phyloP scores from a whole-genome alignment of 2,329 filamentous ascomycete species.

The Nothopassalora personata region DNA sequence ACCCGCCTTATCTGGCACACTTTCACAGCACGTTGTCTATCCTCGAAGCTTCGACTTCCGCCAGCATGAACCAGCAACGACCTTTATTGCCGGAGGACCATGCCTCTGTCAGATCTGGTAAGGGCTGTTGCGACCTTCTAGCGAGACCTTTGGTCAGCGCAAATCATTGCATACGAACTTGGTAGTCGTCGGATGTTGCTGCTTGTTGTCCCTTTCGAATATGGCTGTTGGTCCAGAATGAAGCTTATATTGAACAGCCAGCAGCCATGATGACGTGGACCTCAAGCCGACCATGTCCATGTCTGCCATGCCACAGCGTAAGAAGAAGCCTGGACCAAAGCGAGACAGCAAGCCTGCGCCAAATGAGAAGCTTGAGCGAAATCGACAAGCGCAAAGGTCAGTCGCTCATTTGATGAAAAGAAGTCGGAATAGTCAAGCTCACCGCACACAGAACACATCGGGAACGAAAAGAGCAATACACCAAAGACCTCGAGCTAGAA shows the following conservation, averaged over 20 bases:
- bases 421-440: not conserved
- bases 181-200: not conserved
- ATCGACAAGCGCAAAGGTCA: slow-evolving; percentile 23
- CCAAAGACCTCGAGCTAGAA: slow-evolving; percentile 22
- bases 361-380: slow-evolving; percentile 20
- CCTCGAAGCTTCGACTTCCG: not conserved
- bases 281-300: slow-evolving; percentile 2
- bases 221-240: not conserved
- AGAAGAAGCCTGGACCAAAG: slow-evolving; percentile 23
- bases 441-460: slow-evolving; percentile 16
- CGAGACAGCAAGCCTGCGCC: slow-evolving; percentile 21
- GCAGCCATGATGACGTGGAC: slow-evolving; percentile 4
- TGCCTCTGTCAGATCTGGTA: slow-evolving; percentile 12
- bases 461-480: slow-evolving; percentile 24
- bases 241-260: slow-evolving; percentile 12
- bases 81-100: slow-evolving; percentile 11
- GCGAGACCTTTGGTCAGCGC: not conserved
- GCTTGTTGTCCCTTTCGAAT: not conserved
- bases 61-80: slow-evolving; percentile 13
- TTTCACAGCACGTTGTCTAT: not conserved
- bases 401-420: too few relatives aligned
- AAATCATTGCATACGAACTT: not conserved
- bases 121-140: slow-evolving; percentile 2
- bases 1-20: not conserved
- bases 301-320: slow-evolving; percentile 8